phyloP scores from a whole-genome alignment of 176 grass and related monocot species.

The Oryza rufipogon region DNA sequence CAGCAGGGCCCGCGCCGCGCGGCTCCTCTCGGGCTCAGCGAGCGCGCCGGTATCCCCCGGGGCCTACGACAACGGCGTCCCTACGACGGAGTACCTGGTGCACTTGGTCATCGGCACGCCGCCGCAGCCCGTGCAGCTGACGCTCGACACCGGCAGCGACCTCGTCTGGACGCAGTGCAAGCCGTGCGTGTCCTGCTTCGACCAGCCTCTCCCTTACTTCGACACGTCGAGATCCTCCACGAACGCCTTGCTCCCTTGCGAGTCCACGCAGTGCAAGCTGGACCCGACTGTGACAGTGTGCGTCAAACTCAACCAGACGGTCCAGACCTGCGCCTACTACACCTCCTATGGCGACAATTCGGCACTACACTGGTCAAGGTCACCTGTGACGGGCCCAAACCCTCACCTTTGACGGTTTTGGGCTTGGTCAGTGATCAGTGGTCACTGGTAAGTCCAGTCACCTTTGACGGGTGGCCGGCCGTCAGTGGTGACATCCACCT shows the following conservation, averaged over 20 bases:
- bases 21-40: too few species aligned
- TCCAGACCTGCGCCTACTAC: constrained; percentile 18
- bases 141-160: constrained; percentile 55
- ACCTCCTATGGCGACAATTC: constrained; percentile 37
- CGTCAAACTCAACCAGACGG: constrained; percentile 4
- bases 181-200: constrained; percentile 35
- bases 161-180: constrained; percentile 69
- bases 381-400: too few species aligned
- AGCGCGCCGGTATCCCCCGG: too few species aligned
- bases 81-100: not conserved
- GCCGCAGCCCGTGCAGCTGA: constrained; percentile 50
- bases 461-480: too few species aligned
- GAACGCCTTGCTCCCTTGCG: constrained; percentile 26
- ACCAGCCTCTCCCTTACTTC: constrained; percentile 24
- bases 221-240: constrained; percentile 37
- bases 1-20: too few species aligned
- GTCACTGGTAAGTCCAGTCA: too few species aligned
- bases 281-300: not conserved
- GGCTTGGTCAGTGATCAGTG: too few species aligned
- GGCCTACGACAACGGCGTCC: too few species aligned
- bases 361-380: too few species aligned
- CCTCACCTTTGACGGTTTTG: too few species aligned
- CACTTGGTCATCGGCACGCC: constrained; percentile 47
- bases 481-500: too few species aligned
- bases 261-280: not conserved